phyloP scores from a whole-genome alignment of 139 green algal species.

The Chlamydomonas sp. region DNA sequence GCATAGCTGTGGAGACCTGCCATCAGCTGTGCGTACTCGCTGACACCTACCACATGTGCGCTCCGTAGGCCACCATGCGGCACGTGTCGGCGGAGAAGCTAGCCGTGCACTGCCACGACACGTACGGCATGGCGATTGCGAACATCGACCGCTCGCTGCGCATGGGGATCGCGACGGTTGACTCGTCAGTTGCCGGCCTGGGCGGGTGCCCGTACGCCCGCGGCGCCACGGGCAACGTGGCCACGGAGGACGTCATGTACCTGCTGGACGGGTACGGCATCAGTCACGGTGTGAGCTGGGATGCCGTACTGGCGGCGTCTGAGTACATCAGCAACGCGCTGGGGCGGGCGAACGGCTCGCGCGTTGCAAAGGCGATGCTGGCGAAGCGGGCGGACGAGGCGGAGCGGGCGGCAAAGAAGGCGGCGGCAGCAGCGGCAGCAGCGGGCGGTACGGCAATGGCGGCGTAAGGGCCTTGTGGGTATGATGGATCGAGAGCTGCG shows the following conservation, averaged over 20 bases:
- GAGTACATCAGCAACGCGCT: slow-evolving; percentile 72
- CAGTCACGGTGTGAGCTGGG: slow-evolving; percentile 80
- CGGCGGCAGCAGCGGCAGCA: neutral
- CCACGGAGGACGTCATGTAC: slow-evolving; percentile 96
- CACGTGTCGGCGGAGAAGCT: slow-evolving; percentile 66
- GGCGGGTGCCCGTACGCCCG: slow-evolving; percentile 94
- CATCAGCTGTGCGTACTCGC: no score
- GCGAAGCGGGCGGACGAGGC: slow-evolving; percentile 5
- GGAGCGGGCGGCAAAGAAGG: neutral
- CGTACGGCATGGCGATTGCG: slow-evolving; percentile 91
- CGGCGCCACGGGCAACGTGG: slow-evolving; percentile 93
- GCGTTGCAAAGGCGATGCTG: slow-evolving; percentile 53
- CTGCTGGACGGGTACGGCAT: slow-evolving; percentile 90
- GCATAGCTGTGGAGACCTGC: no score
- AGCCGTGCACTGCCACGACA: slow-evolving; percentile 96
- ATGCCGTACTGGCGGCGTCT: slow-evolving; percentile 75
- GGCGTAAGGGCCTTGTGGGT: no score
- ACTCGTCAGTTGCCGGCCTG: slow-evolving; percentile 86
- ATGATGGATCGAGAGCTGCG: no score
- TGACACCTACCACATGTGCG: neutral
- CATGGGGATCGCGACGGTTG: slow-evolving; percentile 65
- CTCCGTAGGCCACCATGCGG: slow-evolving; percentile 33
- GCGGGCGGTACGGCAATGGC: no score
- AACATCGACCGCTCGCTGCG: slow-evolving; percentile 90
- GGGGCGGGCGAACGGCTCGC: slow-evolving; percentile 52